Base-by-base conservation (phyloP, 257 asterid genomes). In the Solanum okadae region DNA sequence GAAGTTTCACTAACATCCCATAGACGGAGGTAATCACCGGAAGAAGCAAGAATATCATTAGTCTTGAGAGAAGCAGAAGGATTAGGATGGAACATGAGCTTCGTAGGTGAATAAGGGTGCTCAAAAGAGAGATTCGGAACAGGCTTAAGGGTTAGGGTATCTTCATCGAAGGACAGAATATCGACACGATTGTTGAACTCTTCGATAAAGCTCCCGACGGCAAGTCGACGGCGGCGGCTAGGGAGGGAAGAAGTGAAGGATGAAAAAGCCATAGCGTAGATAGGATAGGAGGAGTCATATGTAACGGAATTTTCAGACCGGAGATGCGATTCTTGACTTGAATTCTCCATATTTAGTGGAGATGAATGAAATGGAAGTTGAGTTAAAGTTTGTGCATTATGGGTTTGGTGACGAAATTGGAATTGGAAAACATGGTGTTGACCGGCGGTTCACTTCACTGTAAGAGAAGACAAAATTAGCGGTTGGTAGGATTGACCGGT, bases 31-130 rank as follows among this genome's bases (percentile, higher is more conserved):
- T 90, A 95, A 94, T 97, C 99, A 86, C 98, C 96, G 63, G 98
- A 94, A 87, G 98, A 96, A 23, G 97, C 98, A 29, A 95, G 95
- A 89, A 94, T 93, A 87, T 93, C 94, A 11, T 93, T 25, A 10
- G 94, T 76, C 42, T 90, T 90, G 63, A 61, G 49, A 31, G 89
- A 59, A 70, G 96, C 86, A 46, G 94, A 40, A 83, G 89, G 89
- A 73, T 92, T 92, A 78, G 98, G 99, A 87, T 95, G 96, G 84
- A 97, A 94, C 87, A 93, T 95, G 31, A 97, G 88, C 87, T 96
- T 97, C 25, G 99, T 96, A 7, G 99, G 98, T 0, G 98, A 98
- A 90, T 97, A 97, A 29, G 98, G 98, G 91, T 97, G 99, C 8
- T 94, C 89, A 92, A 97, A 94, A 84, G 94, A 93, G 89, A 96